Evolutionary conservation across 1,139 yeast genomes (phyloP).

Genomic region (Nakaseomyces delphensis): DNA sequence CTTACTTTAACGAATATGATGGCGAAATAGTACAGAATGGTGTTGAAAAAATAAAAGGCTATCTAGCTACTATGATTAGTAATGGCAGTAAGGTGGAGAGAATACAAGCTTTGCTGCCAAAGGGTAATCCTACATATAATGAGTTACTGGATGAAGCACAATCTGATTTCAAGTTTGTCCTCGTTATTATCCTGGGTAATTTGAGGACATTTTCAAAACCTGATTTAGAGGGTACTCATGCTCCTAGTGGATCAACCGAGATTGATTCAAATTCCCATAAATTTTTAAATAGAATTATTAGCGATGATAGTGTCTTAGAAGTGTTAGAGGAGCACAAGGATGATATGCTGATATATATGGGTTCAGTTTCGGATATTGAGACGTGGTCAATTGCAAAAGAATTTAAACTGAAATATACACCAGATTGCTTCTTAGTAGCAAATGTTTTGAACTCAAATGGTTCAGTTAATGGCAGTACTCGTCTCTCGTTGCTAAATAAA

Average conservation of each 20-base stretch:
- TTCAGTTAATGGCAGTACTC: conserved; percentile 28
- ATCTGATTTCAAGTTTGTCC: conserved; percentile 3
- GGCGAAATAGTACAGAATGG: neutral
- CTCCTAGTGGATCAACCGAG: conserved; percentile 8
- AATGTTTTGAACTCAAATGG: conserved; percentile 31
- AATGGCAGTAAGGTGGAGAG: neutral
- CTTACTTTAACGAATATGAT: neutral
- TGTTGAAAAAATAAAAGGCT: conserved; percentile 1
- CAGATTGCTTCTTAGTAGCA: conserved; percentile 33
- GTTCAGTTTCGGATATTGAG: conserved; percentile 31
- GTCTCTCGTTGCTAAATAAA: conserved; percentile 30
- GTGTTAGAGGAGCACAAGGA: conserved; percentile 23
- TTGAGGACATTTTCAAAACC: neutral
- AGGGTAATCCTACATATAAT: neutral
- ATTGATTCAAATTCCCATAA: conserved; percentile 22
- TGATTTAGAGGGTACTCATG: neutral
- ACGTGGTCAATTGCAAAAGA: conserved; percentile 30
- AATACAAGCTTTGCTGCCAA: neutral
- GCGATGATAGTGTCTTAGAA: conserved; percentile 22
- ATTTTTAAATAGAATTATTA: conserved; percentile 27
- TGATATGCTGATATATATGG: conserved; percentile 27
- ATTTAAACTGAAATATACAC: conserved; percentile 27
- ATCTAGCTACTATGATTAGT: neutral
- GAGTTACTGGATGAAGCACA: conserved; percentile 4
- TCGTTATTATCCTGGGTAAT: conserved; percentile 5